Conservation (phyloP, 2,329 filamentous ascomycete species). For the Aureobasidium sp. region DNA sequence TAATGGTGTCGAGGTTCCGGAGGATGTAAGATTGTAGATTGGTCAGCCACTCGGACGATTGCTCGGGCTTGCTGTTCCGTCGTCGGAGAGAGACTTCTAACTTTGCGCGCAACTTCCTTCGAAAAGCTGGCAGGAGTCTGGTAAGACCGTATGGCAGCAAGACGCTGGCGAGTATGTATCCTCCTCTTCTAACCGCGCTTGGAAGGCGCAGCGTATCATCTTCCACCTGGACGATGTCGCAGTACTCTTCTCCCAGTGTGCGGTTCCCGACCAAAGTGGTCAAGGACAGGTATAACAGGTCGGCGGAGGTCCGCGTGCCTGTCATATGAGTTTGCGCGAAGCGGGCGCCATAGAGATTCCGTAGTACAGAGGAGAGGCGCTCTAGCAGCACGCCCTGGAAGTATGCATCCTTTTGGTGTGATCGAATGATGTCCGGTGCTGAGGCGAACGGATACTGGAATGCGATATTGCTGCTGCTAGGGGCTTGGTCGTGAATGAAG, state of each 20-base stretch:
- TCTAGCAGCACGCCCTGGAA: constrained; percentile 85
- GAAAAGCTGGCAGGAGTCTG: constrained; percentile 68
- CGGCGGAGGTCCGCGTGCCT: constrained; percentile 81
- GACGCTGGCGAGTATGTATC: constrained; percentile 70
- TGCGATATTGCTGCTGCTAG: constrained; percentile 23
- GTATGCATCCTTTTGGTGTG: constrained; percentile 97
- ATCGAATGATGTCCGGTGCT: constrained; percentile 93
- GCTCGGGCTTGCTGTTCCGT: constrained; percentile 33
- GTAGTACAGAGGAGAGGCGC: constrained; percentile 82
- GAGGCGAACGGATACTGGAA: constrained; percentile 79
- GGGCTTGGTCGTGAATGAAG: constrained; percentile 29
- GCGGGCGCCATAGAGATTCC: constrained; percentile 85
- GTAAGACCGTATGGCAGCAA: constrained; percentile 75
- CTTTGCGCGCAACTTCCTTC: constrained; percentile 65
- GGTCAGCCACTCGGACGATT: constrained; percentile 30
- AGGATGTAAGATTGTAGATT: constrained; percentile 76
- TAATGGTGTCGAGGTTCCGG: constrained; percentile 80
- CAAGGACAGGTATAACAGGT: constrained; percentile 87
- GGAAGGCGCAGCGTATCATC: constrained; percentile 69
- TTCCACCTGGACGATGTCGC: constrained; percentile 92
- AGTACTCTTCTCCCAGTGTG: constrained; percentile 97
- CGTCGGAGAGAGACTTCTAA: constrained; percentile 62
- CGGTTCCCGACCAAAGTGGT: constrained; percentile 94
- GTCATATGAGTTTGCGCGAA: constrained; percentile 86
- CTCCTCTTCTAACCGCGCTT: constrained; percentile 56